Evolutionary conservation across 2,329 filamentous ascomycete species (phyloP), one percentile per base, ranked within the genome.

Genomic region (Endoconidiophora polonica): DNA sequence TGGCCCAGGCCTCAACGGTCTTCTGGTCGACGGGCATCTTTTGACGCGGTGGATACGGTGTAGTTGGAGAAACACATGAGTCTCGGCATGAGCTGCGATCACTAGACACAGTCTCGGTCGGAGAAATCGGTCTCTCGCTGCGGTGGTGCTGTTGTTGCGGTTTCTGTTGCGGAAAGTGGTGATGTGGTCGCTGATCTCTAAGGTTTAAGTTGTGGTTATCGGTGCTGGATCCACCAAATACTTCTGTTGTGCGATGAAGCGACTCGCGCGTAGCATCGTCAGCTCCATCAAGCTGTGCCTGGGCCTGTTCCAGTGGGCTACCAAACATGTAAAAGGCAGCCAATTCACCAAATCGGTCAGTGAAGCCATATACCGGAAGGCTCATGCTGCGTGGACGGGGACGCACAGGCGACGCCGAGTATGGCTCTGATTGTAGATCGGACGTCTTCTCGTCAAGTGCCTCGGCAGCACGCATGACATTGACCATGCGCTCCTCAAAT

Each of bases 401-500:
- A 4, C 63, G 61, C 12, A 54, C 29, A 14, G 55, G 54, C 1
- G 56, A 56, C 1, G 67, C 68, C 37, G 74, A 61, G 46, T 73
- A 71, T n/a, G 73, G 59, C 44, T 58, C 64, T 0, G 66, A 65
- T 54, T 79, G 73, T n/a, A 78, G 60, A 20, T 63, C 70, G 44
- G 69, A 73, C 0, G 74, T 78, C 54, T 74, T 64, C 49, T 66
- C 66, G 56, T 79, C 72, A 37, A 79, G 65, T 2, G 69, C 70
- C 50, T 79, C 75, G 5, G 75, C 76, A 14, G 73, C 74, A 56
- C 70, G 66, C 73, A 78, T 79, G 36, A 74, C 74, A 56, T 63
- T 66, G 20, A 66, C 68, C 51, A 68, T 70, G 42, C 73, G 72
- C 56, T 77, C 73, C 39, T 67, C 61, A 29, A 50, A 49, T 1